phyloP scores from a whole-genome alignment of 2,329 filamentous ascomycete species.

The Daldinia sp. region DNA sequence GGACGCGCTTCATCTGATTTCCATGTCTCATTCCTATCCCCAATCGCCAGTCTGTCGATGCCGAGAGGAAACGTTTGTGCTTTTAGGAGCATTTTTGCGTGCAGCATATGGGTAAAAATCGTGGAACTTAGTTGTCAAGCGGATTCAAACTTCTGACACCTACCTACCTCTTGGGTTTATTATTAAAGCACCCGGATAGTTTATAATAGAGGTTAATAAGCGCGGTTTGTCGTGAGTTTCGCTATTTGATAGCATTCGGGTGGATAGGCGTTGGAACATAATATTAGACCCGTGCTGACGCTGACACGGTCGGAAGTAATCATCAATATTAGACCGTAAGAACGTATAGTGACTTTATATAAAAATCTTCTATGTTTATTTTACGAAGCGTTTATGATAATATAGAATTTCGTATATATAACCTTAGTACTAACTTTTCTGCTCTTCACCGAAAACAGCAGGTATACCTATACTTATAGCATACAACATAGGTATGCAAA shows the following conservation, averaged over 20 bases:
- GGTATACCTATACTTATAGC: too few relatives aligned
- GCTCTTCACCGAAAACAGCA: too few relatives aligned
- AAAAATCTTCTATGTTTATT: too few relatives aligned
- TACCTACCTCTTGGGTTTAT: too few relatives aligned
- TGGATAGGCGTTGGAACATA: not conserved
- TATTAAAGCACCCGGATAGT: not conserved
- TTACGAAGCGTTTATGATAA: too few relatives aligned
- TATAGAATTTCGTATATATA: too few relatives aligned
- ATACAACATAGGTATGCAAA: too few relatives aligned
- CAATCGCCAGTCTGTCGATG: not conserved
- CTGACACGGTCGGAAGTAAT: slow-evolving; percentile 20
- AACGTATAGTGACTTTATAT: not conserved
- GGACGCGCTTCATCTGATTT: slow-evolving; percentile 4
- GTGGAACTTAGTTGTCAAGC: not conserved
- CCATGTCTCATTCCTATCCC: slow-evolving; percentile 15
- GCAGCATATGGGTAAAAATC: not conserved
- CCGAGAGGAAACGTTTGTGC: slow-evolving; percentile 25
- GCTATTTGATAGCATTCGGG: not conserved
- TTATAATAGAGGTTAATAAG: not conserved
- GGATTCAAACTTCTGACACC: not conserved
- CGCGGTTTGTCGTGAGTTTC: not conserved
- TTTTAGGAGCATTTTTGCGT: slow-evolving; percentile 9
- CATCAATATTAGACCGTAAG: not conserved
- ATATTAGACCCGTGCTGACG: slow-evolving; percentile 5
- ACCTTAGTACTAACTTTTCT: too few relatives aligned